Base-by-base conservation (phyloP, 345 rosid species). In the Lepidium aucheri region DNA sequence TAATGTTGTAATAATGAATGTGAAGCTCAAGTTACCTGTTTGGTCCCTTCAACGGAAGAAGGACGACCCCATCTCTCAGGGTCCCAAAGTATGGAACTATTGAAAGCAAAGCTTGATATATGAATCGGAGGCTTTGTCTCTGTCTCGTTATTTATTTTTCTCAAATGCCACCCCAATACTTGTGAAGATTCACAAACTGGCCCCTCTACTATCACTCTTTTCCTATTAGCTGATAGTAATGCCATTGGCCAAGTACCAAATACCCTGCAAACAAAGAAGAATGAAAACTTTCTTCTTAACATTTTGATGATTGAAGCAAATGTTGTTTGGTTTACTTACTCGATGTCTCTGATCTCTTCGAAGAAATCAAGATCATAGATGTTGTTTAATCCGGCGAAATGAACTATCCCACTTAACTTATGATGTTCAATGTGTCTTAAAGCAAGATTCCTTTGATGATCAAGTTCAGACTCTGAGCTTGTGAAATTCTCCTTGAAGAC, bases 181-280 rank as follows among this genome's bases (percentile, higher is more conserved):
- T 82, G 89, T 14, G 95, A 82, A 3, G 85, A 84, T 61, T 90
- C 92, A 24, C 97, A 90, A 6, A 88, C 86, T 0, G 97, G 92
- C 39, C 98, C 97, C 73, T 93, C 96, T 6, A 86, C 86, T 60
- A 43, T 67, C 47, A 84, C 97, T 60, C 78, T 81, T 61, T 79
- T 78, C 79, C 74, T 77, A 78, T 90, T 80, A 7, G 88, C 82
- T 8, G 89, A 72, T 20, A 88, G 56, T 6, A 88, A 65, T 35
- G 97, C 97, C 87, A 84, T 73, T 8, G 96, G 88, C 97, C 99
- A 94, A 12, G 95, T 82, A 16, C 99, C 99, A 2, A 90, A 85
- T 56, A 82, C 90, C 80, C 99, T 93, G 60, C 68, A 35, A 49
- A 47, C 32, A 28, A 60, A 1, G 4, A 40, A 33, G 5, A 6